Evolutionary conservation across 1,139 yeast genomes (phyloP).

Genomic region (Torulaspora pretoriensis): DNA sequence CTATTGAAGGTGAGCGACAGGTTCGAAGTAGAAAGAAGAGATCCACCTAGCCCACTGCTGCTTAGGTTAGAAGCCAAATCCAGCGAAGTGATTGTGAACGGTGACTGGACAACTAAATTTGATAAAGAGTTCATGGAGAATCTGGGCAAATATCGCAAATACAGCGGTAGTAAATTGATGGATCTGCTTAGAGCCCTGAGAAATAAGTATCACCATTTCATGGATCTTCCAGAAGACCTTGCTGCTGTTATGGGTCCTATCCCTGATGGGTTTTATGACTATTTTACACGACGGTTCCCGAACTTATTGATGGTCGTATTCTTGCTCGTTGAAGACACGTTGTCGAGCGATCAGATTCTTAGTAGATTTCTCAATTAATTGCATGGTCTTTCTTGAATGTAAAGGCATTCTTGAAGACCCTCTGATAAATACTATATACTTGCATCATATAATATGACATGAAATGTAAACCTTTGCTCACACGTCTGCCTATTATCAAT

Average conservation of each 20-base stretch:
- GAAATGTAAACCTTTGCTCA: background rate
- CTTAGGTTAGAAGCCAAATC: conserved; percentile 57
- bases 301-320: conserved; percentile 71
- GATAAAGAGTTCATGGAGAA: conserved; percentile 71
- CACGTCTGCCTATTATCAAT: background rate
- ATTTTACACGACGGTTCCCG: conserved; percentile 74
- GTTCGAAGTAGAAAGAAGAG: conserved; percentile 81
- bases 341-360: conserved; percentile 60
- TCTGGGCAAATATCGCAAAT: conserved; percentile 85
- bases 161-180: conserved; percentile 70
- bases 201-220: conserved; percentile 88
- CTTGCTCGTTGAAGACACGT: conserved; percentile 53
- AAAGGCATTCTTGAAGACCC: background rate
- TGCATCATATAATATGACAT: conserved; percentile 1
- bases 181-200: conserved; percentile 85
- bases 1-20: conserved; percentile 83
- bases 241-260: conserved; percentile 64
- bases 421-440: conserved; percentile 2
- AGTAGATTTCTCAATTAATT: conserved; percentile 41
- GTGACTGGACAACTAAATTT: conserved; percentile 77
- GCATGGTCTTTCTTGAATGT: conserved; percentile 1
- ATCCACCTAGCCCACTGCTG: conserved; percentile 73
- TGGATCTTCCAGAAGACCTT: conserved; percentile 72
- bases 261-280: conserved; percentile 78
- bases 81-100: conserved; percentile 49